Evolutionary conservation across 2,329 filamentous ascomycete genomes (phyloP).

Genomic region (Apiospora saccharicola): DNA sequence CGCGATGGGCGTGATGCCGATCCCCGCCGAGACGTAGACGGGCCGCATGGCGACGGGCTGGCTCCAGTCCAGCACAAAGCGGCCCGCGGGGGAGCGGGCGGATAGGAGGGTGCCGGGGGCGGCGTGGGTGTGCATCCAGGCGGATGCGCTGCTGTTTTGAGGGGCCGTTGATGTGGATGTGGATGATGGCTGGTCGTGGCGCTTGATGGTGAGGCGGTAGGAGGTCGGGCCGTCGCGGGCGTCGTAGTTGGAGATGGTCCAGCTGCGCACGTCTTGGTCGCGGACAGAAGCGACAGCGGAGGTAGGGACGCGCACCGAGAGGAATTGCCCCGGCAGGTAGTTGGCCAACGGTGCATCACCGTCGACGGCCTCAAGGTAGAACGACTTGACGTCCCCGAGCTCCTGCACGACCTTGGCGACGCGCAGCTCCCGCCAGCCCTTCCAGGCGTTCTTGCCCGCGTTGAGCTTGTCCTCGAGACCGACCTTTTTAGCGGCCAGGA

Average conservation of each 20-base stretch:
- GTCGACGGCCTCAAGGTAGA: constrained; percentile 32
- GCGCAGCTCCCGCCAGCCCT: constrained; percentile 33
- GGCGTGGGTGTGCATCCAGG: constrained; percentile 37
- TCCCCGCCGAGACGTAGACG: constrained; percentile 37
- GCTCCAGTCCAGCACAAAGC: constrained; percentile 34
- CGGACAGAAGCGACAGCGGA: neutral
- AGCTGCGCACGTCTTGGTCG: constrained; percentile 30
- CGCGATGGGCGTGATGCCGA: constrained; percentile 37
- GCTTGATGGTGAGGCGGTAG: constrained; percentile 37
- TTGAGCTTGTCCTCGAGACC: constrained; percentile 32
- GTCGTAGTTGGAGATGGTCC: constrained; percentile 37
- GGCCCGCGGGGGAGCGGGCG: constrained; percentile 34
- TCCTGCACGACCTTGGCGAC: constrained; percentile 32
- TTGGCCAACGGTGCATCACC: constrained; percentile 31
- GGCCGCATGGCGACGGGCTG: constrained; percentile 29
- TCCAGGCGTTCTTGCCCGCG: constrained; percentile 34
- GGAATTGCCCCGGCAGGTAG: constrained; percentile 37
- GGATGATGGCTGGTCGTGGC: neutral
- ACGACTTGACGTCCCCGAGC: constrained; percentile 35
- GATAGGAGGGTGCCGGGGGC: constrained; percentile 28
- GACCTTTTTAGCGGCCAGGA: constrained; percentile 28
- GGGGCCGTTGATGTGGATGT: neutral
- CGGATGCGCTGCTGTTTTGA: constrained; percentile 27
- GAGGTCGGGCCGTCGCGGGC: constrained; percentile 30
- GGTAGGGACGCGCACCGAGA: constrained; percentile 33